Evolutionary conservation across 192 early-diverging fungal species (phyloP).

Genomic region (Mortierella alpina): DNA sequence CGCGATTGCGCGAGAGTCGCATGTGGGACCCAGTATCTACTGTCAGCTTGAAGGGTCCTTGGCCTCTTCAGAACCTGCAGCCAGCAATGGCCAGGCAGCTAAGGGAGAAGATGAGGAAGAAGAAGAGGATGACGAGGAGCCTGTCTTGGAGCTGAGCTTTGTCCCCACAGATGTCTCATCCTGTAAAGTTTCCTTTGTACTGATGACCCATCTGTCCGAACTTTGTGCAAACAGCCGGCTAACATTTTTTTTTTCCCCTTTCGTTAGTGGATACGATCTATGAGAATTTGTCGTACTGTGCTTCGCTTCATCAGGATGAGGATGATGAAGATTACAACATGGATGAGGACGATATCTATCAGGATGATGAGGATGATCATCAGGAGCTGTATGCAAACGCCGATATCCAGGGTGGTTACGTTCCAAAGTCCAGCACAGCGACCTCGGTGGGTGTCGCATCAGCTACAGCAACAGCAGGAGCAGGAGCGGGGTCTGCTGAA

Average conservation of each 20-base stretch:
- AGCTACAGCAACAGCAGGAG: slow-evolving; percentile 1
- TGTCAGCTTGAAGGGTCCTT: slow-evolving; percentile 68
- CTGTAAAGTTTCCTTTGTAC: slow-evolving; percentile 52
- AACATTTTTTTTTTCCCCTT: background rate
- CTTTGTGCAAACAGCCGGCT: background rate
- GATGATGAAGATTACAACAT: slow-evolving; percentile 54
- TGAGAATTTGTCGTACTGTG: slow-evolving; percentile 73
- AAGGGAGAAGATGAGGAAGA: slow-evolving; percentile 55
- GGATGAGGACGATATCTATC: slow-evolving; percentile 35
- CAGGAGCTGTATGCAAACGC: slow-evolving; percentile 45
- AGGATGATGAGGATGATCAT: slow-evolving; percentile 41
- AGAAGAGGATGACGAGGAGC: slow-evolving; percentile 59
- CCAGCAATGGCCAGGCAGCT: slow-evolving; percentile 11
- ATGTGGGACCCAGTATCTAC: slow-evolving; percentile 68
- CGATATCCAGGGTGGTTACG: slow-evolving; percentile 50
- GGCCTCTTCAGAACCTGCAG: slow-evolving; percentile 2
- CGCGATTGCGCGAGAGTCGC: slow-evolving; percentile 68
- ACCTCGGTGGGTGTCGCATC: slow-evolving; percentile 28
- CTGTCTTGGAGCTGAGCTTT: slow-evolving; percentile 66
- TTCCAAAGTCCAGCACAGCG: slow-evolving; percentile 32
- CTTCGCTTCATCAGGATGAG: slow-evolving; percentile 76
- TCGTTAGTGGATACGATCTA: slow-evolving; percentile 73
- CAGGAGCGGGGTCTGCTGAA: background rate
- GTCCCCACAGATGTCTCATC: slow-evolving; percentile 66
- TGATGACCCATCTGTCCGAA: background rate